A percentile compares a stretch with the other conserved stretches of the same genome.
phyloP scores from a whole-genome alignment of 2,329 filamentous ascomycete species.

The Sporothrix dimorphospora region DNA sequence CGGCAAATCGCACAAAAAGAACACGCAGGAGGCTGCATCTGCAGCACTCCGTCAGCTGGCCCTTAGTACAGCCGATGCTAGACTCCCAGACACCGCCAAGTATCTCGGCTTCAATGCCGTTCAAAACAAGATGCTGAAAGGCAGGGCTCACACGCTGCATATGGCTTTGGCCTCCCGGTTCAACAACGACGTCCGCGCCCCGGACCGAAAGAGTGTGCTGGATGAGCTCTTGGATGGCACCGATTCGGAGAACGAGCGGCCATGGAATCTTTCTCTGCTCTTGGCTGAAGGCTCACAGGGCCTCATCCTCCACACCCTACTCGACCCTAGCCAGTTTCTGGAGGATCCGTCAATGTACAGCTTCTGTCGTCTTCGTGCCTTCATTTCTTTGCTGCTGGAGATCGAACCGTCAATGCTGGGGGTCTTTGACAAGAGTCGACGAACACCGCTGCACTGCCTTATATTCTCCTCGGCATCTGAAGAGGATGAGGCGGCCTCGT shows the following conservation, averaged over 20 bases:
- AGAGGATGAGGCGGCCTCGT: background rate
- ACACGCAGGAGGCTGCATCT: background rate
- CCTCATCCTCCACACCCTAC: constrained; percentile 7
- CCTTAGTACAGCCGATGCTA: background rate
- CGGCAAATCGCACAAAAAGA: constrained; percentile 13
- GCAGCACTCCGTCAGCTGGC: background rate
- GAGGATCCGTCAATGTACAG: constrained; percentile 11
- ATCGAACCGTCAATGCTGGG: constrained; percentile 2
- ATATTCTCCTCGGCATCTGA: constrained; percentile 1
- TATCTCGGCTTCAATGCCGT: constrained; percentile 11
- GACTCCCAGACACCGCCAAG: background rate
- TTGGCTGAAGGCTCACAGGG: constrained; percentile 17
- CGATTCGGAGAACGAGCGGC: constrained; percentile 2
- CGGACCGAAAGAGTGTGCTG: background rate
- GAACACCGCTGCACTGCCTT: constrained; percentile 11
- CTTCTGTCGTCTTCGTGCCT: constrained; percentile 16
- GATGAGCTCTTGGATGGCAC: background rate
- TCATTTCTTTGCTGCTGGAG: constrained; percentile 5
- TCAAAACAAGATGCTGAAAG: constrained; percentile 12
- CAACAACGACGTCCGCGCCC: background rate
- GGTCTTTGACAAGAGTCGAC: background rate
- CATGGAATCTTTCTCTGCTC: constrained; percentile 12
- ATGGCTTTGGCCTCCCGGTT: background rate
- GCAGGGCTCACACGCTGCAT: constrained; percentile 5
- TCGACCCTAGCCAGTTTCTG: constrained; percentile 14